A percentile compares a stretch with the other conserved stretches of the same genome.
These are phyloP conservation scores for Fagopyrum esculentum DNA, from an alignment of 148 eudicot genomes.

Conservation along the genomic window DNA sequence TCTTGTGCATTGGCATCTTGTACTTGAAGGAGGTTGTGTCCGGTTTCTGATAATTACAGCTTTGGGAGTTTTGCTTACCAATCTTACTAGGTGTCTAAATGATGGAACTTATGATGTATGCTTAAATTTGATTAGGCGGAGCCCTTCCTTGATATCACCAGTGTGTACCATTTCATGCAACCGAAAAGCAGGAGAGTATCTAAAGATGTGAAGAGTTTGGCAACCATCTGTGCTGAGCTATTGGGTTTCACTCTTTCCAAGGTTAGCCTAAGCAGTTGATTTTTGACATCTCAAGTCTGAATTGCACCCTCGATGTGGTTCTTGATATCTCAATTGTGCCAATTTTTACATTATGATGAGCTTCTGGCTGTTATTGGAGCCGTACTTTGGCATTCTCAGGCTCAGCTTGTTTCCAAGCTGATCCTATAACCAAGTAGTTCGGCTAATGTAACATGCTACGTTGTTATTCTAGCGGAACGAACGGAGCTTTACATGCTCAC, in stretches of 20 bases:
- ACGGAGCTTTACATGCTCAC: too few relatives aligned
- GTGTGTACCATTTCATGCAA: slow-evolving; percentile 50
- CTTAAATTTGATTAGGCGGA: slow-evolving; percentile 48
- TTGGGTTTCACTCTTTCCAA: slow-evolving; percentile 71
- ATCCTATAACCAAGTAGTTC: too few relatives aligned
- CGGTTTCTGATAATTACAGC: background rate
- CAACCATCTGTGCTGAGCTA: slow-evolving; percentile 70
- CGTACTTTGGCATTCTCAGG: too few relatives aligned
- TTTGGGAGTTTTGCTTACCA: background rate
- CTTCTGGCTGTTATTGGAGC: too few relatives aligned
- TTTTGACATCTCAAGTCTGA: background rate
- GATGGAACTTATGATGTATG: background rate
- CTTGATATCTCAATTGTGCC: background rate
- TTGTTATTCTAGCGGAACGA: too few relatives aligned
- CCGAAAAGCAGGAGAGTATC: slow-evolving; percentile 46
- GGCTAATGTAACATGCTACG: too few relatives aligned
- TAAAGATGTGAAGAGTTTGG: slow-evolving; percentile 81
- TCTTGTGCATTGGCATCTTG: background rate
- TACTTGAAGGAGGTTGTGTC: background rate
- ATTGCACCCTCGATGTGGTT: background rate
- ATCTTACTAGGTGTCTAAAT: background rate
- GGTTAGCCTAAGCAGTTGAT: slow-evolving; percentile 30
- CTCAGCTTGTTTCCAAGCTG: too few relatives aligned
- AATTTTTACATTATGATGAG: background rate
- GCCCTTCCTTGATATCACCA: slow-evolving; percentile 78